Percentiles rank a stretch among this genome's conserved stretches.
phyloP scores from a whole-genome alignment of 2,329 filamentous ascomycete genomes.

The Aspergillus aculeatus region DNA sequence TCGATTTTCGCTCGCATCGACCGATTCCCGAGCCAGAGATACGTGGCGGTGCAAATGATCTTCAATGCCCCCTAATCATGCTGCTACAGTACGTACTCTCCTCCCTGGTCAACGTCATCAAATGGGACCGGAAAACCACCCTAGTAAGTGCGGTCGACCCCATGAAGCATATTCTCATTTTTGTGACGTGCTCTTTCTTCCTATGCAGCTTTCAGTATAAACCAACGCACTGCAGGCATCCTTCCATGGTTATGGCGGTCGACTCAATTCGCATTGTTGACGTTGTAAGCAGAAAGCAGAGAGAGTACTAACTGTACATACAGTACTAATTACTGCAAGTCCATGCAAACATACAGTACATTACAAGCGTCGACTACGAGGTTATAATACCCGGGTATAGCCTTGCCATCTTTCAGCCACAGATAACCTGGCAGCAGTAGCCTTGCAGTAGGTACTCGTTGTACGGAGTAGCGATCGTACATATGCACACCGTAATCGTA shows the following conservation, averaged over 20 bases:
- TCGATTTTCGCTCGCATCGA: neutral
- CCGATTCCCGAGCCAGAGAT: slow-evolving; percentile 3
- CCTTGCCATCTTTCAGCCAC: neutral
- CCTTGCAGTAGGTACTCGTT: neutral
- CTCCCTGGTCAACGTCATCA: slow-evolving; percentile 4
- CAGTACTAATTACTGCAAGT: no score
- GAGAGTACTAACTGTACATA: no score
- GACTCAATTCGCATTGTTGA: neutral
- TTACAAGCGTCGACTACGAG: neutral
- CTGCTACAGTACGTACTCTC: neutral
- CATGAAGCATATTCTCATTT: no score
- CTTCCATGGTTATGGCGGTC: neutral
- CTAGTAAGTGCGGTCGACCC: neutral
- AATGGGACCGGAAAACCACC: neutral
- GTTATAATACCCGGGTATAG: neutral
- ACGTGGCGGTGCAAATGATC: slow-evolving; percentile 16
- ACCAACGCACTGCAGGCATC: neutral
- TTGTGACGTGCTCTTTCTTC: neutral
- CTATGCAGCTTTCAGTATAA: neutral
- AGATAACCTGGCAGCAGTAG: neutral
- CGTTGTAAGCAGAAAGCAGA: neutral
- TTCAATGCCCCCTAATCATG: neutral
- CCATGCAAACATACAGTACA: no score
- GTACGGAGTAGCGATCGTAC: neutral
- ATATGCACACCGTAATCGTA: neutral